Evolutionary conservation across 768 basidiomycete genomes (phyloP).

Genomic region (Pholiota microspora): DNA sequence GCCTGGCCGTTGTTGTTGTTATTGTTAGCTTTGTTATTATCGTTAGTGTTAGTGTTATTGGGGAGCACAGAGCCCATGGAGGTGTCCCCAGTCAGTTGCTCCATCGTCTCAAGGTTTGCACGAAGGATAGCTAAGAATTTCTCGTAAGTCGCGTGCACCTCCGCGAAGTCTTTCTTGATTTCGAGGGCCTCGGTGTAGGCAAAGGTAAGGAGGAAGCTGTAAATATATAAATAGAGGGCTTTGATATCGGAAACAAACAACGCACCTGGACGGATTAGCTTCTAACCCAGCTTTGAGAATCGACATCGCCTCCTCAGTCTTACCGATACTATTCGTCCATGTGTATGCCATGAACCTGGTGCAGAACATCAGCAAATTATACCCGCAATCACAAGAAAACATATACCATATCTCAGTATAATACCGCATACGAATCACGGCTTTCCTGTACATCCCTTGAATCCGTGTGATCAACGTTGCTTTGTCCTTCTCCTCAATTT

Average conservation of each 20-base stretch:
- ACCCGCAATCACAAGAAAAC: neutral
- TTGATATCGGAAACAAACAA: neutral
- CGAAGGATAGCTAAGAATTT: slow-evolving; percentile 68
- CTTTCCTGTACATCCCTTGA: slow-evolving; percentile 84
- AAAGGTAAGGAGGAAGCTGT: slow-evolving; percentile 89
- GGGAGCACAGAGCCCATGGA: neutral
- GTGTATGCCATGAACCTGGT: slow-evolving; percentile 89
- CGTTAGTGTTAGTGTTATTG: slow-evolving; percentile 3
- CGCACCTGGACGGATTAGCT: slow-evolving; percentile 80
- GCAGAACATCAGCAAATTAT: slow-evolving; percentile 2
- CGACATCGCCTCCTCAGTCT: slow-evolving; percentile 77
- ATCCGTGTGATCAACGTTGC: slow-evolving; percentile 65
- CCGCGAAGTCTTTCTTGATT: slow-evolving; percentile 53
- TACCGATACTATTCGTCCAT: slow-evolving; percentile 75
- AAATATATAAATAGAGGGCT: neutral
- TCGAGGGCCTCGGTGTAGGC: slow-evolving; percentile 78
- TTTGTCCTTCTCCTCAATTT: slow-evolving; percentile 84
- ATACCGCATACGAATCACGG: slow-evolving; percentile 88
- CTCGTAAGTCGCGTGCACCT: slow-evolving; percentile 72
- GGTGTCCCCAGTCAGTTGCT: slow-evolving; percentile 27
- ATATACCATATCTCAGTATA: slow-evolving; percentile 90
- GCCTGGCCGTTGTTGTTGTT: neutral
- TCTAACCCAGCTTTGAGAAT: slow-evolving; percentile 83
- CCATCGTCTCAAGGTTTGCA: slow-evolving; percentile 59
- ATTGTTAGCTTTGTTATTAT: neutral